Base-by-base conservation (phyloP, 495 filamentous ascomycete species). In the Parmelia sp. region DNA sequence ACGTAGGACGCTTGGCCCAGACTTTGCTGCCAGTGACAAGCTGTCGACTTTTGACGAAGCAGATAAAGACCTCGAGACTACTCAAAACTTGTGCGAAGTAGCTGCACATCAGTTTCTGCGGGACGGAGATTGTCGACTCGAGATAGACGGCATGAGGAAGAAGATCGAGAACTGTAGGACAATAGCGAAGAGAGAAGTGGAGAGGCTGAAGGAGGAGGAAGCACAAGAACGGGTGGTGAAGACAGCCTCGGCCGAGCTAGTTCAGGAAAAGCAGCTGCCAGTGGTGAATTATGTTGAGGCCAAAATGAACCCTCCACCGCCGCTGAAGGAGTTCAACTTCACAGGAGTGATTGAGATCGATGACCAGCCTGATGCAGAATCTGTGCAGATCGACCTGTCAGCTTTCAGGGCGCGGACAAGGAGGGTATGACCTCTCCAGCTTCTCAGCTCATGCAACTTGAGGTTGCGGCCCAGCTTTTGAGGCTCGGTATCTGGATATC, bases 71-170 rank as follows among this genome's bases (percentile, higher is more conserved):
- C 78, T 96, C 58, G 90, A 96, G 70, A 82, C 83, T 60, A 88
- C 88, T 17, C 89, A 96, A 71, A 82, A 79, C 56, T 82, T 91
- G 69, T 95, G 90, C 73, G 92, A 96, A 74, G 84, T 85, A 60
- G 92, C 84, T 19, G 92, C 92, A 3, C 91, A 93, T 72, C 89
- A 94, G 71, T 90, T 95, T 63, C 80, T 96, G 17, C 84, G 92
- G 27, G 85, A 89, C 60, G 92, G 91, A 27, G 86, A 92, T 65
- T 96, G 92, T 74, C 79, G 76, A 23, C 79, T 82, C 27, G 90
- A 96, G 75, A 81, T 95, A 21, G 76, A 80, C 17, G 85, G 84
- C 35, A 88, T 91, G 51, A 84, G 87, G 70, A 76, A 77, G 60
- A 76, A 77, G n/a, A 79, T 83, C 63, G 74, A 74, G 27, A 68